Evolutionary conservation across 768 basidiomycete species (phyloP).

Genomic region (Chiua virens): DNA sequence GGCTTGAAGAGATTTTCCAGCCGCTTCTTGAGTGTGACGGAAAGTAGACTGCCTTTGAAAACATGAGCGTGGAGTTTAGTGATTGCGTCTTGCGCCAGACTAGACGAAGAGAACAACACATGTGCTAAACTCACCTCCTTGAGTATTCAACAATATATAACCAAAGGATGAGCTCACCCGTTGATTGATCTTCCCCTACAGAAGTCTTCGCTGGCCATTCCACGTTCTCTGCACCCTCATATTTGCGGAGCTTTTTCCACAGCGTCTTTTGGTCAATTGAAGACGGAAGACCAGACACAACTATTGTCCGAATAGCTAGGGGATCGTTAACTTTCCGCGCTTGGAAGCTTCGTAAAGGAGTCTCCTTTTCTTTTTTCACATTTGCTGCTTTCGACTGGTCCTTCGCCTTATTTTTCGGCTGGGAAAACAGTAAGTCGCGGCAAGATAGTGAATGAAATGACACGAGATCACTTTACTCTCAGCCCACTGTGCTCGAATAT

Average conservation of each 20-base stretch:
- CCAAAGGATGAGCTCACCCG: constrained; percentile 37
- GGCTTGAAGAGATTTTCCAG: constrained; percentile 65
- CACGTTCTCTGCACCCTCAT: constrained; percentile 70
- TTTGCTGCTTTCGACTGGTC: constrained; percentile 30
- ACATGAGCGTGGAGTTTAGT: constrained; percentile 88
- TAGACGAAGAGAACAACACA: constrained; percentile 69
- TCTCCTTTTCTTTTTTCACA: constrained; percentile 41
- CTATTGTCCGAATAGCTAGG: constrained; percentile 78
- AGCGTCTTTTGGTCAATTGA: constrained; percentile 61
- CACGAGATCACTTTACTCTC: constrained; percentile 60
- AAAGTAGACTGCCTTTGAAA: constrained; percentile 86
- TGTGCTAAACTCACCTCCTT: constrained; percentile 48
- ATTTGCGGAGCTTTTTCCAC: constrained; percentile 88
- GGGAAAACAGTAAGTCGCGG: not conserved
- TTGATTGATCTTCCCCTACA: constrained; percentile 49
- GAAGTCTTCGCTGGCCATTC: constrained; percentile 59
- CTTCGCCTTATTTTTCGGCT: constrained; percentile 45
- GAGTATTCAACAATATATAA: not conserved
- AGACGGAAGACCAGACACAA: constrained; percentile 71
- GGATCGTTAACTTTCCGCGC: constrained; percentile 56
- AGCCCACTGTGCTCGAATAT: constrained; percentile 78
- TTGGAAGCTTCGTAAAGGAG: constrained; percentile 34
- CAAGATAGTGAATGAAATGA: no score
- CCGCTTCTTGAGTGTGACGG: constrained; percentile 84
- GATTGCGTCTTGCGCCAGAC: constrained; percentile 67